These are phyloP conservation scores for Boehmeria nivea DNA, from an alignment of 306 rosid genomes.

Conservation along the genomic window DNA sequence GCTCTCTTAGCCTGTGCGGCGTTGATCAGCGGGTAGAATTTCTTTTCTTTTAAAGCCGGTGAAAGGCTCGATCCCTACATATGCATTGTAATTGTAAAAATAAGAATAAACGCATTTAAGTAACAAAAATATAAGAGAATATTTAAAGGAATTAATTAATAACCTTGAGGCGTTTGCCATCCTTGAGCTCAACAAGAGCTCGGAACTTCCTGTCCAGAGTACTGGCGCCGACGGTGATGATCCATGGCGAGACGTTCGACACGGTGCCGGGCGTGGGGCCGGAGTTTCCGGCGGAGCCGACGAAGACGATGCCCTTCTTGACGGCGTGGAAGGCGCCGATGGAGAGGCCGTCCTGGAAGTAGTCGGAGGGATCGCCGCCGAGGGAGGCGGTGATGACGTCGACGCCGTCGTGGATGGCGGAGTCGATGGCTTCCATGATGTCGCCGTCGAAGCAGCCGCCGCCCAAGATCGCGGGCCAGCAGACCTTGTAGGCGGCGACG, in stretches of 20 bases:
- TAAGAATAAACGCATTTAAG: background rate
- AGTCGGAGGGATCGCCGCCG: constrained; percentile 21
- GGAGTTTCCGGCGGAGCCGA: constrained; percentile 58
- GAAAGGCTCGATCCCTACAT: constrained; percentile 59
- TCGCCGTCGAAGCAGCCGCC: constrained; percentile 52
- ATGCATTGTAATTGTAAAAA: no score
- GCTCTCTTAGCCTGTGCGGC: constrained; percentile 34
- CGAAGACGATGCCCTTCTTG: constrained; percentile 39
- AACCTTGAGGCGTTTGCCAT: constrained; percentile 45
- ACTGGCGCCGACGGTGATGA: constrained; percentile 68
- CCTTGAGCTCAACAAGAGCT: constrained; percentile 37
- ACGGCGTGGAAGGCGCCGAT: constrained; percentile 64
- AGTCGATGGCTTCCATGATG: constrained; percentile 50
- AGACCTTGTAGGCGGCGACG: constrained; percentile 63
- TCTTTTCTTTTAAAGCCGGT: constrained; percentile 23
- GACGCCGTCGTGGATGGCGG: constrained; percentile 67
- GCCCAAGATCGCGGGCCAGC: constrained; percentile 42
- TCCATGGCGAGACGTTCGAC: constrained; percentile 63
- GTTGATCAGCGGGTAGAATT: constrained; percentile 47
- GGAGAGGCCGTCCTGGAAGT: constrained; percentile 31
- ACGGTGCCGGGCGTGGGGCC: constrained; percentile 42
- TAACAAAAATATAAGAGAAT: no score
- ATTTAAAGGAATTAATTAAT: no score
- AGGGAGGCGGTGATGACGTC: constrained; percentile 62
- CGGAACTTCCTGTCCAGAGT: constrained; percentile 53